Evolutionary conservation across 2,329 filamentous ascomycete genomes (phyloP).

Genomic region (Aspergillus flavus): DNA sequence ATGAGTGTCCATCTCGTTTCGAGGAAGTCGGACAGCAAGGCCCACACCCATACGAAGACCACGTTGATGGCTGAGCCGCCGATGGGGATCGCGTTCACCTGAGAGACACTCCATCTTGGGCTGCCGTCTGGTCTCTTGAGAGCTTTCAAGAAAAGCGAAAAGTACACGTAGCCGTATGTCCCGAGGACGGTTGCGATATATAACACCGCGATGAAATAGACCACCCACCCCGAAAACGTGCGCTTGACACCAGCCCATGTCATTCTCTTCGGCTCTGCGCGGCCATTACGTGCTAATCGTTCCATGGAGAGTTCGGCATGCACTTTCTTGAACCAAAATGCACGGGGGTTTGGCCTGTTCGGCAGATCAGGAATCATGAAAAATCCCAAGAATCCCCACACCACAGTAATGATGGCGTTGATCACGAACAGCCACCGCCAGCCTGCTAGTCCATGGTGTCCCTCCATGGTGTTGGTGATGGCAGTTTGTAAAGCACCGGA

Average conservation of each 20-base stretch:
- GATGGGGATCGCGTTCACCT: conserved; percentile 2
- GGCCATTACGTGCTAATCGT: not conserved
- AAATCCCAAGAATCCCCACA: conserved; percentile 38
- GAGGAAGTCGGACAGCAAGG: not conserved
- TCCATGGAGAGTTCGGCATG: conserved; percentile 2
- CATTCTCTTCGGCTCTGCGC: not conserved
- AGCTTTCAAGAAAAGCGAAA: not conserved
- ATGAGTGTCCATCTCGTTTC: conserved; percentile 1
- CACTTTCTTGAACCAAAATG: conserved; percentile 1
- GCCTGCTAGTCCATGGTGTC: conserved; percentile 32
- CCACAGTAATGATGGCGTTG: conserved; percentile 41
- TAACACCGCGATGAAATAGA: not conserved
- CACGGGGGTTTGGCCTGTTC: conserved; percentile 25
- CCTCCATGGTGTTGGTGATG: conserved; percentile 35
- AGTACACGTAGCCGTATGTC: conserved; percentile 2
- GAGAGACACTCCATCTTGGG: not conserved
- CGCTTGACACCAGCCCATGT: not conserved
- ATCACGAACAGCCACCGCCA: conserved; percentile 44
- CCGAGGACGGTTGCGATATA: not conserved
- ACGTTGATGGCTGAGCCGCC: not conserved
- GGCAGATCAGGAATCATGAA: conserved; percentile 44
- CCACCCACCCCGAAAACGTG: conserved; percentile 2
- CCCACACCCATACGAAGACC: conserved; percentile 3
- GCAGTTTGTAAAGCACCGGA: conserved; percentile 34
- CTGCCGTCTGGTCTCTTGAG: not conserved